phyloP scores from a whole-genome alignment of 2,329 filamentous ascomycete genomes.

The Sporothrix protearum region DNA sequence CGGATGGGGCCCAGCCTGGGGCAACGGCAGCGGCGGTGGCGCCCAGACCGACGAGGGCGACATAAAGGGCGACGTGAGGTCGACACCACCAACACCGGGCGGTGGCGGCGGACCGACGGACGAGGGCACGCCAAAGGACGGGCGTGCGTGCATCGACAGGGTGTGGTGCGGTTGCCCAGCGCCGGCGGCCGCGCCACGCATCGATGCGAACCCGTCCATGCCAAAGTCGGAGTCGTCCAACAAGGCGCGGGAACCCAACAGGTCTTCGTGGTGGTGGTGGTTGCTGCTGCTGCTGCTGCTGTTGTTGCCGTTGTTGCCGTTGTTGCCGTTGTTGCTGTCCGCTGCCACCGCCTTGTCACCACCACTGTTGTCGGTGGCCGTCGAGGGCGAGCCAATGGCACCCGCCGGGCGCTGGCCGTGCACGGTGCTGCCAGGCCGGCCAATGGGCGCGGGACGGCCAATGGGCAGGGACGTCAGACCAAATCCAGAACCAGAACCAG shows the following conservation, averaged over 20 bases:
- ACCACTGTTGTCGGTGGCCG: no score
- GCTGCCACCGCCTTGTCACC: no score
- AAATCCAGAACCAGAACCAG: not conserved
- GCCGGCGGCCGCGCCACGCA: slow-evolving; percentile 27
- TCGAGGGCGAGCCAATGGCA: slow-evolving; percentile 28
- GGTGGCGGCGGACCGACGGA: not conserved
- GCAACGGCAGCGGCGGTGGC: slow-evolving; percentile 10
- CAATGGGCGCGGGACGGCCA: slow-evolving; percentile 79
- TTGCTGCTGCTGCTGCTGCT: no score
- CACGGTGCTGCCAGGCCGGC: slow-evolving; percentile 72
- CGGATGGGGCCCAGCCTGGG: not conserved
- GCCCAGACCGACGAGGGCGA: slow-evolving; percentile 28
- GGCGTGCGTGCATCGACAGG: not conserved
- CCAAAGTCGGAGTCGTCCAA: slow-evolving; percentile 69
- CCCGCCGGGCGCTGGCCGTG: slow-evolving; percentile 45
- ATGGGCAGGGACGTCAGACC: slow-evolving; percentile 64
- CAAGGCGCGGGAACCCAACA: slow-evolving; percentile 86
- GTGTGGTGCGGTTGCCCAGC: not conserved
- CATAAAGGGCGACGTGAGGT: slow-evolving; percentile 25
- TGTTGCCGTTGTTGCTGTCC: no score
- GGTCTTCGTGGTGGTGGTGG: slow-evolving; percentile 36
- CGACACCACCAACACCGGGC: slow-evolving; percentile 13
- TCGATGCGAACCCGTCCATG: slow-evolving; percentile 37
- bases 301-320: no score
- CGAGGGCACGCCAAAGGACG: not conserved